Evolutionary conservation across 2,329 filamentous ascomycete species (phyloP).

Genomic region (Pseudogymnoascus sp.): DNA sequence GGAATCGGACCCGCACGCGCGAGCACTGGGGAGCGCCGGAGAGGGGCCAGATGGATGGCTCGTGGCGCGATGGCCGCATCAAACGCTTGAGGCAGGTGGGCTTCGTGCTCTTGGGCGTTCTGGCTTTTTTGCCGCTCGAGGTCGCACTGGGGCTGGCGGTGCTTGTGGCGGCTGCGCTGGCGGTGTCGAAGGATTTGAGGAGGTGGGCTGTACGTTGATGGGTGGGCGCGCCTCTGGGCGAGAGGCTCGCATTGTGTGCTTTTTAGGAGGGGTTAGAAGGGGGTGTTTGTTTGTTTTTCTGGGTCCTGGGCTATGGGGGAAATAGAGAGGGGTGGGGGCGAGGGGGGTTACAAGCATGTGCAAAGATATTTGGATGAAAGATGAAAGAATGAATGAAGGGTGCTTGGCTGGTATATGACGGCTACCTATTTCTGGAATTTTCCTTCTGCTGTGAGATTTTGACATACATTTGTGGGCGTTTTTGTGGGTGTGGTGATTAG

Average conservation of each 20-base stretch:
- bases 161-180: background rate
- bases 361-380: background rate
- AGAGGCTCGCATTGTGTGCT: background rate
- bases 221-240: background rate
- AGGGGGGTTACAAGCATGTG: background rate
- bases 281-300: background rate
- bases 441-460: background rate
- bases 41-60: background rate
- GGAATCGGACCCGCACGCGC: background rate
- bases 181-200: background rate
- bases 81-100: background rate
- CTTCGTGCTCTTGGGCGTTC: background rate
- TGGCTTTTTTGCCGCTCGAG: background rate
- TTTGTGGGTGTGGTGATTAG: background rate
- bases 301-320: background rate
- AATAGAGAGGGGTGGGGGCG: no score
- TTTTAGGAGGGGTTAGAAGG: background rate
- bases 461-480: background rate
- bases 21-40: background rate
- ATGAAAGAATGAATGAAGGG: background rate
- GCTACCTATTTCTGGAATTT: background rate
- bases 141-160: background rate
- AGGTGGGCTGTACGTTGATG: conserved; percentile 1
- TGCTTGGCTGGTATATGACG: background rate
- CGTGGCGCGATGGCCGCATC: background rate